Conservation (phyloP, 768 basidiomycete genomes). For the Cyathus striatus region DNA sequence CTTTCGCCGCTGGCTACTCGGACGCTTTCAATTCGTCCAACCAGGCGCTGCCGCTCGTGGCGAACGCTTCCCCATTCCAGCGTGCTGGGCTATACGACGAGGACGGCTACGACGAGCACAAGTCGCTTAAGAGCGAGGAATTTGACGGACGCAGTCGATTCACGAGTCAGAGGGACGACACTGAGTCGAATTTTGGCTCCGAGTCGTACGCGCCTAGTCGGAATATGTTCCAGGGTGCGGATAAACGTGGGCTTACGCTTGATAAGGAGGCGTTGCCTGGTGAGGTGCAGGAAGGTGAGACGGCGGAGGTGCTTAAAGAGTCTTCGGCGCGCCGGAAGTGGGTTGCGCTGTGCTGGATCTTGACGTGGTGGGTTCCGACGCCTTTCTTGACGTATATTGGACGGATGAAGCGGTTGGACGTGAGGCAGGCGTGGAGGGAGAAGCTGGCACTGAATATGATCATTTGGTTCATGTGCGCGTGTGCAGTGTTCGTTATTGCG, state of each 20-base stretch:
- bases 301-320: constrained; percentile 83
- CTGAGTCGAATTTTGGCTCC: constrained; percentile 78
- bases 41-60: constrained; percentile 78
- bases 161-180: constrained; percentile 74
- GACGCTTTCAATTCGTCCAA: constrained; percentile 60
- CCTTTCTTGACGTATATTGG: constrained; percentile 66
- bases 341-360: constrained; percentile 81
- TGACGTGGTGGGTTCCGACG: constrained; percentile 91
- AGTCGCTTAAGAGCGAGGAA: constrained; percentile 71
- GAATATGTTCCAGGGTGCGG: constrained; percentile 90
- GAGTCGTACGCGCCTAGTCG: constrained; percentile 92
- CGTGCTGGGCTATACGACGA: constrained; percentile 70
- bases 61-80: constrained; percentile 78
- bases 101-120: constrained; percentile 75
- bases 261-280: constrained; percentile 85
- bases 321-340: constrained; percentile 76
- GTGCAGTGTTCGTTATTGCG: constrained; percentile 90
- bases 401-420: constrained; percentile 90
- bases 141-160: constrained; percentile 76
- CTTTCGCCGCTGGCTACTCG: constrained; percentile 34
- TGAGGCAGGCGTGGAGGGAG: constrained; percentile 96
- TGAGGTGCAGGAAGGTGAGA: constrained; percentile 85
- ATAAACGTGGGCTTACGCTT: constrained; percentile 56
- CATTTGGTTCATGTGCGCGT: constrained; percentile 92
- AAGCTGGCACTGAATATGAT: constrained; percentile 92